Conservation (phyloP, 805 yeast species). For the Candida khao-thaluensis region DNA sequence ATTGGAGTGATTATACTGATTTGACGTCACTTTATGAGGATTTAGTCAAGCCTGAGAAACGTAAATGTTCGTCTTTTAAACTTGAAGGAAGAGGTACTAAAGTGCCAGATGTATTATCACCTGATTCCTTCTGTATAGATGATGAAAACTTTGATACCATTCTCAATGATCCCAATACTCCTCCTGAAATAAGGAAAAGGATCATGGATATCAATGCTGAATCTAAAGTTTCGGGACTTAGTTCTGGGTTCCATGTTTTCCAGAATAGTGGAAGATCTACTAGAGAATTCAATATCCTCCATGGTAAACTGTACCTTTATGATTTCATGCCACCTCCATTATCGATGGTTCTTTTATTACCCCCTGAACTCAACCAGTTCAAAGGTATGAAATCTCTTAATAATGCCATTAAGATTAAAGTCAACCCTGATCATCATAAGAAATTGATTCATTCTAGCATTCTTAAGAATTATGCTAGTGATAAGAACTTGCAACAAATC, state of each 20-base stretch:
- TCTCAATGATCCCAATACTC: slow-evolving; percentile 5
- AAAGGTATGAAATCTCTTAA: slow-evolving; percentile 11
- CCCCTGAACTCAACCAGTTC: slow-evolving; percentile 15
- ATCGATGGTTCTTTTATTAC: slow-evolving; percentile 30
- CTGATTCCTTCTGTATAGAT: slow-evolving; percentile 23
- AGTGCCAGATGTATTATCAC: slow-evolving; percentile 12
- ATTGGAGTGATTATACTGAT: slow-evolving; percentile 35
- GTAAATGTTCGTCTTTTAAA: slow-evolving; percentile 18
- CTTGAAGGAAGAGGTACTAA: slow-evolving; percentile 16
- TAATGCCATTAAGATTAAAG: slow-evolving; percentile 16
- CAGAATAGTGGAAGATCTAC: slow-evolving; percentile 32
- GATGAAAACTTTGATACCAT: slow-evolving; percentile 21
- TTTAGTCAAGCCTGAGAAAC: slow-evolving; percentile 16
- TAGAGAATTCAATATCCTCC: slow-evolving; percentile 25
- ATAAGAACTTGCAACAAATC: slow-evolving; percentile 2
- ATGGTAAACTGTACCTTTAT: slow-evolving; percentile 39
- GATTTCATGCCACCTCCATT: slow-evolving; percentile 42
- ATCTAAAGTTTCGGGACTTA: slow-evolving; percentile 2
- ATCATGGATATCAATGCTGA: slow-evolving; percentile 9
- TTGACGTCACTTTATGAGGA: slow-evolving; percentile 21
- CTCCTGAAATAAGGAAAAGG: background rate
- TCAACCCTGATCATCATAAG: slow-evolving; percentile 18
- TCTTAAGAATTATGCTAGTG: slow-evolving; percentile 3
- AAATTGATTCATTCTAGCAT: slow-evolving; percentile 8
- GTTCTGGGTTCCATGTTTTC: slow-evolving; percentile 41